Base-by-base conservation (phyloP, 2,329 filamentous ascomycete genomes). In the Cladosporium sp. region DNA sequence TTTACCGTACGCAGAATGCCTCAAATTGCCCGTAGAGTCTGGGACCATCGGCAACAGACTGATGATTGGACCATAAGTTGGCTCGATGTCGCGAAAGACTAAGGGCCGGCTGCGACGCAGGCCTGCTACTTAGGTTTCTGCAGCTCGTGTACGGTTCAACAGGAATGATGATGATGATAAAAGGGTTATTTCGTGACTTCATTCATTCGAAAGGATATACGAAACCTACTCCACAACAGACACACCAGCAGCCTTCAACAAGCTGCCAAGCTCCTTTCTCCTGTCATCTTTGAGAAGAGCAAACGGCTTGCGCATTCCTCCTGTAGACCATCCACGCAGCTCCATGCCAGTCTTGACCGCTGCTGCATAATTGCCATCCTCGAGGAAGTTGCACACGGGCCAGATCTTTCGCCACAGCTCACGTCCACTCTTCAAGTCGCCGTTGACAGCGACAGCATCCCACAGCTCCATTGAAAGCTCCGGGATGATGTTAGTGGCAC, bases 281-380 rank as follows among this genome's bases (percentile, higher is more conserved):
- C 72, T 53, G 31, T 77, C 74, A 1, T 70, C 73, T 28, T 72
- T 71, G 16, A 81, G 69, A 57, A 84, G 68, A 12, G 74, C 71
- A 71, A 84, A 84, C 0, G 83, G 83, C 75, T 83, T 84, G 64
- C 83, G 75, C 67, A 83, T 49, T 3, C 81, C 82, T 21, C 83
- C 83, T 0, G 82, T 83, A 50, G 74, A 72, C 70, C 77, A 78
- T 0, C 82, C 82, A 33, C 76, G 77, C 58, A 84, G 65, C 71
- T 84, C 82, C 72, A 84, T 79, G 0, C 79, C 83, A 0, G 82
- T 84, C 77, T 84, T 84, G 10, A 83, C 78, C 7, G 80, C 80
- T 6, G 79, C 73, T 0, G 78, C 74, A 66, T 84, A 84, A 63
- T 83, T 82, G 58, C 83, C 75, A 5, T 78, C 75, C 71, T 84